Percentiles rank a stretch among this genome's conserved stretches.
phyloP scores from a whole-genome alignment of 2,329 filamentous ascomycete genomes.

The Hortaea sp. region DNA sequence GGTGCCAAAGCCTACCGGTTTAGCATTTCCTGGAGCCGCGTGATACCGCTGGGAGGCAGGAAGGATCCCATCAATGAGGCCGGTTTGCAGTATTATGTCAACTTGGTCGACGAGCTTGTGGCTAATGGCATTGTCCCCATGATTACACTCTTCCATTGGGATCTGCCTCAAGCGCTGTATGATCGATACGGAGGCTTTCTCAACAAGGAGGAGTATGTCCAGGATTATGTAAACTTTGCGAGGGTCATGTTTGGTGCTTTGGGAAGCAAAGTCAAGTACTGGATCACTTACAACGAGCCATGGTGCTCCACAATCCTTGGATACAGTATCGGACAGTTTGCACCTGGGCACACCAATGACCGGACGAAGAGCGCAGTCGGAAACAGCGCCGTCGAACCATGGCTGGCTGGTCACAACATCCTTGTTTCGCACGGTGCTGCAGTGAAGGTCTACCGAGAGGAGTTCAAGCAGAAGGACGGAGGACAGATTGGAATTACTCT shows the following conservation, averaged over 20 bases:
- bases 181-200: slow-evolving; percentile 72
- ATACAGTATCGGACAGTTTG: slow-evolving; percentile 28
- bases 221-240: slow-evolving; percentile 33
- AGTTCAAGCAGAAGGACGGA: slow-evolving; percentile 62
- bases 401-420: slow-evolving; percentile 56
- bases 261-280: slow-evolving; percentile 27
- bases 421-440: slow-evolving; percentile 70
- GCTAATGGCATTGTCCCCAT: slow-evolving; percentile 57
- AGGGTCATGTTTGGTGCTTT: slow-evolving; percentile 29
- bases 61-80: slow-evolving; percentile 36
- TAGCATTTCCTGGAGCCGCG: slow-evolving; percentile 38
- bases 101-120: slow-evolving; percentile 31
- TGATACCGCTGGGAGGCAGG: slow-evolving; percentile 36
- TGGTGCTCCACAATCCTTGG: slow-evolving; percentile 21
- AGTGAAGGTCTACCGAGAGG: slow-evolving; percentile 72
- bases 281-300: slow-evolving; percentile 36
- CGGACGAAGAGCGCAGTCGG: slow-evolving; percentile 28
- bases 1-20: slow-evolving; percentile 47
- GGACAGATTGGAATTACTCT: slow-evolving; percentile 82
- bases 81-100: slow-evolving; percentile 39
- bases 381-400: slow-evolving; percentile 30
- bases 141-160: slow-evolving; percentile 82
- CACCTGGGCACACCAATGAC: slow-evolving; percentile 24
- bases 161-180: slow-evolving; percentile 68
- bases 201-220: slow-evolving; percentile 46